Conservation (phyloP, 441 rosid species). For the Capsella rubella region DNA sequence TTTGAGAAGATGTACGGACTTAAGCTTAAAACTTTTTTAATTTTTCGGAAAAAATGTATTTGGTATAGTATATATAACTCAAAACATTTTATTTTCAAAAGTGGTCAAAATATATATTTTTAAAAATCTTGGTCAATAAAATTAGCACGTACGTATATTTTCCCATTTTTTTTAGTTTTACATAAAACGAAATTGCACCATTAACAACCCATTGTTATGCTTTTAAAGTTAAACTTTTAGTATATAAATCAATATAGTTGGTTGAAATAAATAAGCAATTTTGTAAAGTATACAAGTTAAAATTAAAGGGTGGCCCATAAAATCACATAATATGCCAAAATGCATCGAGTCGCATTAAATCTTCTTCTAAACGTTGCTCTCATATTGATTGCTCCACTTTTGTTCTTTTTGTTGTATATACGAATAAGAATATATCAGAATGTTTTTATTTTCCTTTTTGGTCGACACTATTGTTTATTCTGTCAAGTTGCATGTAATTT, state of each 20-base stretch:
- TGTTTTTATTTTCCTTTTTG: slow-evolving; percentile 21
- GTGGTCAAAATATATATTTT: too few relatives aligned
- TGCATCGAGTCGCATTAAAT: slow-evolving; percentile 22
- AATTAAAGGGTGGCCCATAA: slow-evolving; percentile 37
- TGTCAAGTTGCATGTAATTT: background rate
- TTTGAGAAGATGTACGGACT: too few relatives aligned
- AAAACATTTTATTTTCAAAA: too few relatives aligned
- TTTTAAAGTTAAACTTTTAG: too few relatives aligned
- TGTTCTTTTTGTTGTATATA: slow-evolving; percentile 17
- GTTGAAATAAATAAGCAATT: background rate
- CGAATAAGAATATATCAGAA: slow-evolving; percentile 10
- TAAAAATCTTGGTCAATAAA: too few relatives aligned
- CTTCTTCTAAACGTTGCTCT: slow-evolving; percentile 23
- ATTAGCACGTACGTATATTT: too few relatives aligned
- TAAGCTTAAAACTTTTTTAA: too few relatives aligned
- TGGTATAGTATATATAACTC: too few relatives aligned
- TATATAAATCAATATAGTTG: background rate
- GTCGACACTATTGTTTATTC: background rate
- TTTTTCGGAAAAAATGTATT: too few relatives aligned
- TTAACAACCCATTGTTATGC: too few relatives aligned
- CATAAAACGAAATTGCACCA: too few relatives aligned
- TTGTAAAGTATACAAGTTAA: slow-evolving; percentile 1
- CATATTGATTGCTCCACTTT: slow-evolving; percentile 28
- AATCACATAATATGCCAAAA: slow-evolving; percentile 35
- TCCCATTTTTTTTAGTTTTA: too few relatives aligned